Conservation (phyloP, 306 rosid species). For the Hippophae rhamnoides region DNA sequence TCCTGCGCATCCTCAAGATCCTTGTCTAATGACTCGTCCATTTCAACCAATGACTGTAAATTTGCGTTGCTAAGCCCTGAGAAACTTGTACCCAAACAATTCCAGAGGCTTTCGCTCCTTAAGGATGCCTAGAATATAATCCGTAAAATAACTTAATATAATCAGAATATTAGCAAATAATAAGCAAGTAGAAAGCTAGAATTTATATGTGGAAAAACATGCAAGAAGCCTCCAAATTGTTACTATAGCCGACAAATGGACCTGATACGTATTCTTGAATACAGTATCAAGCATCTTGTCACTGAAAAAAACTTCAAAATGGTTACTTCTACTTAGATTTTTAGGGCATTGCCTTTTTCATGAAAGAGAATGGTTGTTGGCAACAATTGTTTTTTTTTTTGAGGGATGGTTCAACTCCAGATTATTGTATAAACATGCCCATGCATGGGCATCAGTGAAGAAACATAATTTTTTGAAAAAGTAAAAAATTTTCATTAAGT, state of each 20-base stretch:
- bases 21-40: slow-evolving; percentile 79
- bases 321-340: slow-evolving; percentile 19
- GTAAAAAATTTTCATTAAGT: background rate
- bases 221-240: background rate
- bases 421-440: slow-evolving; percentile 19
- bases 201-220: background rate
- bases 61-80: slow-evolving; percentile 27
- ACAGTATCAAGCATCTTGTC: slow-evolving; percentile 22
- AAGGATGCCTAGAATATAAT: slow-evolving; percentile 33
- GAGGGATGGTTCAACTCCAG: slow-evolving; percentile 26
- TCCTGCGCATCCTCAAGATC: slow-evolving; percentile 91
- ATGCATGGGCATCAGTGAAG: slow-evolving; percentile 14
- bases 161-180: slow-evolving; percentile 6
- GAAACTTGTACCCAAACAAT: slow-evolving; percentile 38
- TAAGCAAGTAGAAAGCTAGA: background rate
- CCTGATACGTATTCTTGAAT: slow-evolving; percentile 25
- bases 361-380: slow-evolving; percentile 26
- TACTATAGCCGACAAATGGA: slow-evolving; percentile 12
- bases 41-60: slow-evolving; percentile 46
- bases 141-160: slow-evolving; percentile 3
- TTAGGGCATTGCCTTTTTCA: slow-evolving; percentile 20
- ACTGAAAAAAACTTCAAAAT: slow-evolving; percentile 19
- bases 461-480: slow-evolving; percentile 4
- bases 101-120: slow-evolving; percentile 28
- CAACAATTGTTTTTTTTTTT: background rate